Conservation (phyloP, 306 rosid species). For the Acacia crassicarpa region DNA sequence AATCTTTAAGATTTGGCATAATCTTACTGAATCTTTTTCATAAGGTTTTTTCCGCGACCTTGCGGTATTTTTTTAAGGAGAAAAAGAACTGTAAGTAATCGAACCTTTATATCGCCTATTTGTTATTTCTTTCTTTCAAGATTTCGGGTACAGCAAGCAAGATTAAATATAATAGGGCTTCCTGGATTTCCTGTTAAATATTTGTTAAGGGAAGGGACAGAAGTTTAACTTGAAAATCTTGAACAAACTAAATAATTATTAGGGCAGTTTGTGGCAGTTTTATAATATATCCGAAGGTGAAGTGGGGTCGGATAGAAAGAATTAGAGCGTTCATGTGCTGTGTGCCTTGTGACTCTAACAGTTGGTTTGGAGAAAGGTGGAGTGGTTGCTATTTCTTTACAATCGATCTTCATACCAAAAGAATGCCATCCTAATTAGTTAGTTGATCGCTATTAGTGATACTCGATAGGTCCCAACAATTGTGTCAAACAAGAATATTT, state of each 20-base stretch:
- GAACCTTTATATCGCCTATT: too few relatives aligned
- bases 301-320: neutral
- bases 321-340: neutral
- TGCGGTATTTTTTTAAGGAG: too few relatives aligned
- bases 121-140: too few relatives aligned
- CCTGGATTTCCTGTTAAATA: neutral
- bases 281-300: neutral
- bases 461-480: too few relatives aligned
- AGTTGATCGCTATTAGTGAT: too few relatives aligned
- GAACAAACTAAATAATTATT: neutral
- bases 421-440: neutral
- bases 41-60: too few relatives aligned
- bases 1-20: too few relatives aligned
- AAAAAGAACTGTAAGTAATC: too few relatives aligned
- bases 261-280: neutral
- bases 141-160: too few relatives aligned
- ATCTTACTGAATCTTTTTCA: too few relatives aligned
- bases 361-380: neutral
- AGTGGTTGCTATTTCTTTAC: neutral
- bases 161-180: too few relatives aligned
- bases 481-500: too few relatives aligned
- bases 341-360: neutral
- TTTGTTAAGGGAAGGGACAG: neutral
- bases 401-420: neutral
- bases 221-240: neutral